phyloP scores from a whole-genome alignment of 352 stramenopile species.

The Albugo candida region DNA sequence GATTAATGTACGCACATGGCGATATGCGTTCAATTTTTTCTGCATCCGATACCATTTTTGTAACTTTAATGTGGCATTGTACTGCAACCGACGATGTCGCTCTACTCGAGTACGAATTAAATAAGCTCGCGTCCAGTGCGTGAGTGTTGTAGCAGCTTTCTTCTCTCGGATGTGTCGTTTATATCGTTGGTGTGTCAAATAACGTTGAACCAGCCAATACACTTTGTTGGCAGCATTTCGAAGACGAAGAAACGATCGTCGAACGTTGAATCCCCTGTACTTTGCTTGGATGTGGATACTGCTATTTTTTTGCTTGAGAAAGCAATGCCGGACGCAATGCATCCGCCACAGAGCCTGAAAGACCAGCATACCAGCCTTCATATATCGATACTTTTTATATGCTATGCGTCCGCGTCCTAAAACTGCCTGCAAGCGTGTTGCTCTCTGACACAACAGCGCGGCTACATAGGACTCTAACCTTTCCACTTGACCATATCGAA shows the following conservation, averaged over 20 bases:
- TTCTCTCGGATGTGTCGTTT: slow-evolving; percentile 14
- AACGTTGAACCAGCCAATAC: slow-evolving; percentile 12
- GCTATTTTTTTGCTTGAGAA: neutral
- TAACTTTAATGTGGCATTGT: slow-evolving; percentile 16
- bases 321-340: slow-evolving; percentile 8
- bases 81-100: slow-evolving; percentile 25
- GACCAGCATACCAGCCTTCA: slow-evolving; percentile 16
- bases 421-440: slow-evolving; percentile 30
- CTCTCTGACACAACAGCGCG: slow-evolving; percentile 20
- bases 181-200: slow-evolving; percentile 23
- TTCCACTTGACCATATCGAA: slow-evolving; percentile 62
- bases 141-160: slow-evolving; percentile 19
- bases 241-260: neutral
- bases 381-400: slow-evolving; percentile 17
- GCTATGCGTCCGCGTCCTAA: slow-evolving; percentile 18
- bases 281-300: slow-evolving; percentile 6
- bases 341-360: slow-evolving; percentile 42
- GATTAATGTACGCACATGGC: slow-evolving; percentile 10
- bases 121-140: slow-evolving; percentile 28
- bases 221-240: neutral
- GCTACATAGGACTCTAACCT: slow-evolving; percentile 31
- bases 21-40: slow-evolving; percentile 12
- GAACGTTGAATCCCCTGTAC: neutral
- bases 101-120: slow-evolving; percentile 39
- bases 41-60: slow-evolving; percentile 48